Conservation (phyloP, 305 asterid genomes). For the Fraxinus sp. region DNA sequence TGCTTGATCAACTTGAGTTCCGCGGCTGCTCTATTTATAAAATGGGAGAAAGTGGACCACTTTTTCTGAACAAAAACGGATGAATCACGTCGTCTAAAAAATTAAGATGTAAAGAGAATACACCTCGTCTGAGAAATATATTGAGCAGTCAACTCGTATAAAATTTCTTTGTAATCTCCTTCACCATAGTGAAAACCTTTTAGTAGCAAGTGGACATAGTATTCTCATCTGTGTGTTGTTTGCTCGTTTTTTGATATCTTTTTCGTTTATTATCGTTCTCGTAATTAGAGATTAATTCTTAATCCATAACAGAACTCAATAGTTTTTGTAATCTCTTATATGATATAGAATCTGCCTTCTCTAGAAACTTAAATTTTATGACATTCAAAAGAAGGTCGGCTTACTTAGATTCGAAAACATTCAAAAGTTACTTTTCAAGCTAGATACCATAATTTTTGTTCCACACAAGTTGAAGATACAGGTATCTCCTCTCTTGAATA, state of each 20-base stretch:
- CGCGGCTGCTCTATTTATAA: neutral
- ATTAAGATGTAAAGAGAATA: too few species aligned
- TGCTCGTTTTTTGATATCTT: neutral
- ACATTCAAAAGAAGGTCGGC: conserved; percentile 40
- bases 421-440: conserved; percentile 33
- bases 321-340: neutral
- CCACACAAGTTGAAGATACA: conserved; percentile 31
- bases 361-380: neutral
- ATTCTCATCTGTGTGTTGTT: neutral
- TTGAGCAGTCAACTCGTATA: neutral
- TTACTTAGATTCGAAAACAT: conserved; percentile 43
- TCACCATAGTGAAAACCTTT: neutral
- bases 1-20: neutral
- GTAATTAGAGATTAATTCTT: neutral
- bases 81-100: neutral
- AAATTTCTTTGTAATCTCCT: neutral
- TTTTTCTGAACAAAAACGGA: neutral
- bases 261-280: neutral
- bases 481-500: conserved; percentile 29
- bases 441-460: conserved; percentile 29
- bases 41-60: neutral
- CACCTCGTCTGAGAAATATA: too few species aligned
- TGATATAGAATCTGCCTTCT: neutral
- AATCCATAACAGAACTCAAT: neutral
- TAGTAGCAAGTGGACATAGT: neutral